Percentiles rank a stretch among this genome's conserved stretches.
Conservation (phyloP, 768 basidiomycete species). For the Mycena polygramma region DNA sequence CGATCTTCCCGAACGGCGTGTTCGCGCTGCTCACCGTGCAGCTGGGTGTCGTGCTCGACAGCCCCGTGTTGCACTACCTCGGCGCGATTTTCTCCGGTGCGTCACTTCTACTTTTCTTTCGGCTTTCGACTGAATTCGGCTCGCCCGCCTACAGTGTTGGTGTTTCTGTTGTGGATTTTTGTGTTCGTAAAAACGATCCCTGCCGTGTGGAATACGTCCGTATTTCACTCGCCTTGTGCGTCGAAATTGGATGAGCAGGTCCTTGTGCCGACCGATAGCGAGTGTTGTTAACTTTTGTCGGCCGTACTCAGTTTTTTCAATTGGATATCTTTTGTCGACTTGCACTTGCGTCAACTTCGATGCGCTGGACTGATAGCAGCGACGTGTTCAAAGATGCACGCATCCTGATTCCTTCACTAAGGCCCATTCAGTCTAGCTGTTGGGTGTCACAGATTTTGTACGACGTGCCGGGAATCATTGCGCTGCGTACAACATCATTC, state of each 20-base stretch:
- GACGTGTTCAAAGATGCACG: too few relatives aligned
- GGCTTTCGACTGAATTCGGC: neutral
- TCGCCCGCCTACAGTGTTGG: conserved; percentile 47
- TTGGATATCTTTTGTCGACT: too few relatives aligned
- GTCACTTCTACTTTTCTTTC: conserved; percentile 27
- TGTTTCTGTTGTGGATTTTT: conserved; percentile 57
- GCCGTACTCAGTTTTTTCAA: too few relatives aligned
- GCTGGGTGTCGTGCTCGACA: conserved; percentile 62
- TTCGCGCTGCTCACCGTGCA: conserved; percentile 64
- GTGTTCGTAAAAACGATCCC: conserved; percentile 59
- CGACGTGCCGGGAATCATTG: too few relatives aligned
- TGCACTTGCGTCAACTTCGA: too few relatives aligned
- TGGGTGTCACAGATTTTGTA: too few relatives aligned
- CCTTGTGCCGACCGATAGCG: neutral
- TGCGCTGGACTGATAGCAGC: too few relatives aligned
- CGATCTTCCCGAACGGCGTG: conserved; percentile 69
- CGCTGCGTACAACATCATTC: too few relatives aligned
- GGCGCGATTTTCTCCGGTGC: conserved; percentile 67
- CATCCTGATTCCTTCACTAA: too few relatives aligned
- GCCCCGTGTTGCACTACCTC: conserved; percentile 63
- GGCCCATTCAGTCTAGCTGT: too few relatives aligned
- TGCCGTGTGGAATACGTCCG: conserved; percentile 58
- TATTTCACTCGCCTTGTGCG: conserved; percentile 62
- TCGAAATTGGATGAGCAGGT: conserved; percentile 39
- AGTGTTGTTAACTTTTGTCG: too few relatives aligned